Evolutionary conservation across 73 alveolate genomes (phyloP).

Genomic region (Paramecium octaurelia): DNA sequence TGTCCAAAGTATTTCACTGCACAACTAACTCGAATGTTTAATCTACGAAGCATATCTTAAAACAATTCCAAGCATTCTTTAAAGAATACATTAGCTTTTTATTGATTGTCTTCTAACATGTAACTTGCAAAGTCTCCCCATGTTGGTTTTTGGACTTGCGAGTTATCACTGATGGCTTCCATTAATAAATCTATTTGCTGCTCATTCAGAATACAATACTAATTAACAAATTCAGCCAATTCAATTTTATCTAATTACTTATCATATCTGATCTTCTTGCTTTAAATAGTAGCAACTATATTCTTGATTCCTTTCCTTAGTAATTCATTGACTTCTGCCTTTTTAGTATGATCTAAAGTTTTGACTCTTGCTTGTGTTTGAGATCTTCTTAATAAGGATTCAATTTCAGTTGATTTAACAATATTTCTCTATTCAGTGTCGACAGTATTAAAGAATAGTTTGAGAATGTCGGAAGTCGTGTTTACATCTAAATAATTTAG

Average conservation of each 20-base stretch:
- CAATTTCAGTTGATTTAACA: constrained; percentile 31
- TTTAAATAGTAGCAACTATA: neutral
- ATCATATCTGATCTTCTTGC: neutral
- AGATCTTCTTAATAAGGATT: neutral
- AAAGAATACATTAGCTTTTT: neutral
- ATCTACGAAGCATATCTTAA: neutral
- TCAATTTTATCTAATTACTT: neutral
- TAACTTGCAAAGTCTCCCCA: constrained; percentile 51
- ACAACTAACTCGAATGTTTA: neutral
- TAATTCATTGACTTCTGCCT: neutral
- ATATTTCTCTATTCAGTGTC: neutral
- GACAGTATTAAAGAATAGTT: neutral
- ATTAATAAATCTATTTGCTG: neutral
- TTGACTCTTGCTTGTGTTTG: constrained; percentile 7
- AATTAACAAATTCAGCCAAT: constrained; percentile 10
- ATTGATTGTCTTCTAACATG: neutral
- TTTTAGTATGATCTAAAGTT: constrained; percentile 30
- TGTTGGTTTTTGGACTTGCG: neutral
- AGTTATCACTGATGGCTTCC: constrained; percentile 20
- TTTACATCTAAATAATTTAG: constrained; percentile 2
- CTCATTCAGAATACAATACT: neutral
- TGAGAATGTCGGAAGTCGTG: neutral
- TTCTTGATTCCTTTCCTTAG: neutral
- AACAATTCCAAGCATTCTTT: constrained; percentile 36
- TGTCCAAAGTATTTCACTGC: constrained; percentile 30